Base-by-base conservation (phyloP, 2,329 filamentous ascomycete species). In the Sporothrix protearum region DNA sequence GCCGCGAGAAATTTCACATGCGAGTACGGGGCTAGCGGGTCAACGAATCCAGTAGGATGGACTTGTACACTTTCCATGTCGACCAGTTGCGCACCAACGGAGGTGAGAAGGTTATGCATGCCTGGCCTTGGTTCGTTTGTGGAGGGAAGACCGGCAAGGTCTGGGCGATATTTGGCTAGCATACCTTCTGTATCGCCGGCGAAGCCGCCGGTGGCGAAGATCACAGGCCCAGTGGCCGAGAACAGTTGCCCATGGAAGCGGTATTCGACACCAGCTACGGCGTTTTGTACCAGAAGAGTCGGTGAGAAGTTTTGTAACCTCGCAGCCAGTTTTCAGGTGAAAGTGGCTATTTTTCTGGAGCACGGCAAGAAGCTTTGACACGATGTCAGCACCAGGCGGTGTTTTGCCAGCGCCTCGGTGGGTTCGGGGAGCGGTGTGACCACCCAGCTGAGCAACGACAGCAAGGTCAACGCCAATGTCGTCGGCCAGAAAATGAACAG, bases 1-100 rank as follows among this genome's bases (percentile, higher is more conserved):
- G 96, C 96, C 77, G 96, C 96, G 84, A 99, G 87, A 86, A 98
- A 98, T 88, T 99, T 99, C 88, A 94, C 97, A 87, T 98, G 98
- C 77, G 94, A 96, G 66, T 86, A 89, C 72, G 96, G 95, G 80
- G 97, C 95, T 87, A 98, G 98, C 81, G 96, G 95, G 83, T 98
- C 96, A 59, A 99, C 92, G 47, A 99, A 89, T 86, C 96, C 96
- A 70, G 96, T 99, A 63, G 96, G 96, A 84, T 99, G 96, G 59
- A 99, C 94, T 85, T 99, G 96, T 76, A 99, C 95, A 87, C 97
- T 98, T 88, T 99, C 96, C 93, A 99, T 95, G 81, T 99, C 96
- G 77, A 99, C 97, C 76, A 92, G 95, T 79, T 98, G 97, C 77
- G 95, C 96, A 76, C 96, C 96, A 80, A 98, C 97, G 75, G 88